Base-by-base conservation (phyloP, 2,329 filamentous ascomycete genomes). In the Aspergillus sp. region DNA sequence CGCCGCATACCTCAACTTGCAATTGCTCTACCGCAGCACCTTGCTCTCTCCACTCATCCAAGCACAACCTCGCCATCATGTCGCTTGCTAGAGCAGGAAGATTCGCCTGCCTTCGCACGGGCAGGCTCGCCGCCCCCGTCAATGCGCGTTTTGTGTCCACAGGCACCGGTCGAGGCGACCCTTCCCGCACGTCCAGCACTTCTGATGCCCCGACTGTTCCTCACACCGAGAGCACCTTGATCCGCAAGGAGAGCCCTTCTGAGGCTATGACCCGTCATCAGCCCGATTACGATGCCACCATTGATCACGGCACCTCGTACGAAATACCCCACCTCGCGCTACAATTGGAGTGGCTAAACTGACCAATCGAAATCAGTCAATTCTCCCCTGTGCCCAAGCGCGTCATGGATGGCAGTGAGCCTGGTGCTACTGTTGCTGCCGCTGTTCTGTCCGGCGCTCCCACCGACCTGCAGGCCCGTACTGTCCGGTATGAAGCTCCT, bases 281-380 rank as follows among this genome's bases (percentile, higher is more conserved):
- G 70, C 92, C 91, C 62, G 89, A 96, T 75, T 97, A 96, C 76
- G 84, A 85, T 66, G 89, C 89, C 47, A 88, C 88, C 54, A 84
- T 90, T 70, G 94, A 98, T 79, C 93, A 92, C 79, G 90, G 90
- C 64, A 96, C 92, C 66, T 97, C 93, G 93, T 97, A 85, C 75
- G 89, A 71, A 8, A 13, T 15, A 39, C 65, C 41, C 42, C 54
- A 13, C 36, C 23, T 27, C 17, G 39, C 54, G 10, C 13, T 36
- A 13, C 11, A 36, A 57, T 57, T 53, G 19, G 32, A 55, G 27
- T 8, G 25, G 23, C 41, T 27, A 55, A 36, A 36, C 73, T 78
- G 65, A 78, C 68, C 50, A 59, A 23, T 6, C 8, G n/a, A 51
- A 50, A 57, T 50, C 73, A 97, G 94, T 62, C 88, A 87, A 73